Evolutionary conservation across 495 filamentous ascomycete genomes (phyloP), one percentile per base, ranked within the genome.

Genomic region (Xylaria flabelliformis): DNA sequence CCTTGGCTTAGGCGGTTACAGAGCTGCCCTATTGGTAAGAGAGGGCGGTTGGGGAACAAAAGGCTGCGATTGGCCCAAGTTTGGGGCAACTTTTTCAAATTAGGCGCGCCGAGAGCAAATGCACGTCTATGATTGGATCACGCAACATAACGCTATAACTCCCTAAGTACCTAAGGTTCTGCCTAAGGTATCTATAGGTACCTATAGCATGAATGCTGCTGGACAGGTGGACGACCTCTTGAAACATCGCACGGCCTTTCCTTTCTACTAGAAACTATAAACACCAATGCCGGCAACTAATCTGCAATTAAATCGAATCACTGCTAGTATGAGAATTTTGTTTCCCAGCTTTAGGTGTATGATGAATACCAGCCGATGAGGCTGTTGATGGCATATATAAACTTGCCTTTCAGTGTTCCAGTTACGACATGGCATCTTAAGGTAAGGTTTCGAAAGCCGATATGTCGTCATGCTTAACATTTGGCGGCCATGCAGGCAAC

Each of bases 1-100:
- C 58, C 59, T 74, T 74, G 26, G 59, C 29, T 29, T 70, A 66
- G 75, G 75, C 74, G 75, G 75, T 74, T 76, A 77, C 70, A 39
- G 32, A 36, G 59, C 41, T 55, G 64, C 73, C 15, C 63, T 59
- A 72, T 67, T 48, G 63, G 32, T 61, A n/a, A n/a, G 51, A 21
- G 4, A 71, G 75, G 74, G 75, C 77, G 75, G 73, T 73, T 75
- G 75, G 66, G 59, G 42, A 19, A 65, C 36, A 42, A 59, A 46
- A 48, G 34, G 24, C 34, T 66, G 9, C 68, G 32, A 77, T 78
- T 78, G 76, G 76, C 68, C n/a, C 8, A 71, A 9, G 58, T 13
- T 64, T 70, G 29, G 41, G 24, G 26, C 50, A 32, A 44, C 50
- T 71, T 63, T 29, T 74, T 77, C 75, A 74, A 69, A 72, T 76